Conservation (phyloP, 768 basidiomycete genomes). For the Rhizopogon vinicolor region DNA sequence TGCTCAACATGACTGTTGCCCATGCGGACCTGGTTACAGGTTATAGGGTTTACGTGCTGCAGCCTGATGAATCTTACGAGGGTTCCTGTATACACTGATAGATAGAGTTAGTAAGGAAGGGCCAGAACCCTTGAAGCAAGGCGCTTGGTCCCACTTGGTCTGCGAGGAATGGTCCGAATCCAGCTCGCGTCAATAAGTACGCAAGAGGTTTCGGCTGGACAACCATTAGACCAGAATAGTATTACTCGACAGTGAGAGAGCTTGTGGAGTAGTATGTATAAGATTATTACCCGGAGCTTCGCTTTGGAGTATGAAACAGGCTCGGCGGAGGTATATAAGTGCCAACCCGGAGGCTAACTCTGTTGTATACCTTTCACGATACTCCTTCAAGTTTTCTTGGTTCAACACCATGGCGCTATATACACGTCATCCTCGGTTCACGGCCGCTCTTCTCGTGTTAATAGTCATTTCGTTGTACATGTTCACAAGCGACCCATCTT, state of each 20-base stretch:
- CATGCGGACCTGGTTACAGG: no score
- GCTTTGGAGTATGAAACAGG: not conserved
- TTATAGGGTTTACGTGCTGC: no score
- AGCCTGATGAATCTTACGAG: no score
- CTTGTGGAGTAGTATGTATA: not conserved
- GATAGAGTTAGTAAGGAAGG: no score
- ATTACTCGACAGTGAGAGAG: not conserved
- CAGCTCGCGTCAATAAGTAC: no score
- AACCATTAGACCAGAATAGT: not conserved
- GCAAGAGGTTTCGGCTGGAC: no score
- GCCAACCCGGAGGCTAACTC: not conserved
- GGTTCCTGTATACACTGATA: no score
- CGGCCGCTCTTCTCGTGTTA: slow-evolving; percentile 20
- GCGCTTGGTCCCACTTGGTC: no score
- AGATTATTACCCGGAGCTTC: not conserved
- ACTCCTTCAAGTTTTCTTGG: slow-evolving; percentile 3
- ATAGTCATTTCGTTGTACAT: slow-evolving; percentile 22
- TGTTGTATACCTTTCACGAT: not conserved
- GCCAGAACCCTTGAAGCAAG: no score
- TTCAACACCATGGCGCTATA: slow-evolving; percentile 19
- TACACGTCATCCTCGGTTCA: slow-evolving; percentile 26
- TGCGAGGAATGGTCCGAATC: no score
- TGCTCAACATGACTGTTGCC: no score
- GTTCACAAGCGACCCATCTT: slow-evolving; percentile 15
- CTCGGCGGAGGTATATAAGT: no score